Conservation (phyloP, 1,284 basidiomycete genomes). For the Earliella scabrosa region DNA sequence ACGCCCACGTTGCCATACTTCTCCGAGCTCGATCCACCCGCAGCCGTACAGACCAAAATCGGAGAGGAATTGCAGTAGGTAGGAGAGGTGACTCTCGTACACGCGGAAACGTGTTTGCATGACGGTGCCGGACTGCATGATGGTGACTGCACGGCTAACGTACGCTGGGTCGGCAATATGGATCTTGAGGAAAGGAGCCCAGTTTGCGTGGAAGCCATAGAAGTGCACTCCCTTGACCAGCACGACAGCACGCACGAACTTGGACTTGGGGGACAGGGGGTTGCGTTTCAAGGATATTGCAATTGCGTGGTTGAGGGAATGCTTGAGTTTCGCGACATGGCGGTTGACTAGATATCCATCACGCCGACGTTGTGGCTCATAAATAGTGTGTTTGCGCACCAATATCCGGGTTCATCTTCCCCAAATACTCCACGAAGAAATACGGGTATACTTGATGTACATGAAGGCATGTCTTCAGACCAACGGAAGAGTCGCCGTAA, state of each 20-base stretch:
- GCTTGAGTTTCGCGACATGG: constrained; percentile 69
- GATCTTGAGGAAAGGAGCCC: constrained; percentile 91
- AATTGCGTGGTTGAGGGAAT: constrained; percentile 81
- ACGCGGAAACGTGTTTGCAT: constrained; percentile 79
- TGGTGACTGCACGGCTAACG: constrained; percentile 71
- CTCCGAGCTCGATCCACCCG: constrained; percentile 79
- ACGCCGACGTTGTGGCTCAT: constrained; percentile 7
- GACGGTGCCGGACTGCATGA: constrained; percentile 81
- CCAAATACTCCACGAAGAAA: constrained; percentile 74
- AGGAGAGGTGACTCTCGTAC: constrained; percentile 92
- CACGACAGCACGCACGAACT: constrained; percentile 73
- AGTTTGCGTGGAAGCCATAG: constrained; percentile 92
- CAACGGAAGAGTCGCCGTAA: constrained; percentile 82
- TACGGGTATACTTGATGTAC: constrained; percentile 90
- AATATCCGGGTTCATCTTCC: constrained; percentile 53
- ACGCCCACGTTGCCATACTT: constrained; percentile 59
- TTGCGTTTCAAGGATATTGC: constrained; percentile 72
- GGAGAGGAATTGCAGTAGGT: constrained; percentile 91
- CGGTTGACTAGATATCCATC: constrained; percentile 55
- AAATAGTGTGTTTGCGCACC: constrained; percentile 38
- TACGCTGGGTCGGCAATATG: constrained; percentile 74
- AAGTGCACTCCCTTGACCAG: constrained; percentile 95
- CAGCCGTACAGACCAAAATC: constrained; percentile 97
- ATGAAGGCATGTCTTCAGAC: constrained; percentile 85
- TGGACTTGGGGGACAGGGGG: constrained; percentile 56